Conservation (phyloP, 2,329 filamentous ascomycete species). For the Alternaria brassicae region DNA sequence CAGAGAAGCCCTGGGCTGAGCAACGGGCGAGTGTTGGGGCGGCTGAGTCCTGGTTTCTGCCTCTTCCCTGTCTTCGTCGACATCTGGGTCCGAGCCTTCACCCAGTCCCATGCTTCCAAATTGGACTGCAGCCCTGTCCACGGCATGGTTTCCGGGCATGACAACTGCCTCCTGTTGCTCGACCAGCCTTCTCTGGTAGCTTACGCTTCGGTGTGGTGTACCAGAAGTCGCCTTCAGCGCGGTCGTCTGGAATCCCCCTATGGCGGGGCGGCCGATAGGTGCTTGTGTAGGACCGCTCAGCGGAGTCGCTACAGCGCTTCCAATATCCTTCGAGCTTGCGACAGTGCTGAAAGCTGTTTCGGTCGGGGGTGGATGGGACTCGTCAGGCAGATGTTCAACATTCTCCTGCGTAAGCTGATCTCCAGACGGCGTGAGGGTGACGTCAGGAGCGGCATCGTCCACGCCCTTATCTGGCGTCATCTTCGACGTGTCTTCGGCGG, state of each 20-base stretch:
- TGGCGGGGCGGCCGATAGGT: conserved; percentile 66
- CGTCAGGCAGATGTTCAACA: conserved; percentile 87
- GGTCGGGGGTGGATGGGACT: conserved; percentile 76
- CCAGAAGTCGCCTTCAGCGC: conserved; percentile 77
- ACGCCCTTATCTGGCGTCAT: conserved; percentile 50
- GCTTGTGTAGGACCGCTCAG: conserved; percentile 60
- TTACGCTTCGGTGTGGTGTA: conserved; percentile 70
- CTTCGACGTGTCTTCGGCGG: conserved; percentile 37
- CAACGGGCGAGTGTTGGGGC: conserved; percentile 88
- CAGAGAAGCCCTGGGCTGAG: conserved; percentile 83
- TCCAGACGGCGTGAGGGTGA: conserved; percentile 69
- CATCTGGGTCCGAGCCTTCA: conserved; percentile 72
- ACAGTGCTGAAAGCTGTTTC: conserved; percentile 88
- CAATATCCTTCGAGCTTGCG: conserved; percentile 80
- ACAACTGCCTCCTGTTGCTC: conserved; percentile 98
- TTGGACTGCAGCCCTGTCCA: conserved; percentile 91
- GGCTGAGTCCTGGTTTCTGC: conserved; percentile 93
- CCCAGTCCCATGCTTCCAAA: conserved; percentile 95
- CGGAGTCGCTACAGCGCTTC: conserved; percentile 66
- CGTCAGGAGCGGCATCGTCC: conserved; percentile 60
- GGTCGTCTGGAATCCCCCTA: conserved; percentile 79
- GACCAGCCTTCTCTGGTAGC: conserved; percentile 83
- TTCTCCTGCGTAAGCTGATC: conserved; percentile 90
- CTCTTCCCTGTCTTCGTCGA: conserved; percentile 94
- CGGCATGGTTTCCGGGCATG: conserved; percentile 95